Base-by-base conservation (phyloP, 306 rosid genomes). In the Abrus pulchellus region DNA sequence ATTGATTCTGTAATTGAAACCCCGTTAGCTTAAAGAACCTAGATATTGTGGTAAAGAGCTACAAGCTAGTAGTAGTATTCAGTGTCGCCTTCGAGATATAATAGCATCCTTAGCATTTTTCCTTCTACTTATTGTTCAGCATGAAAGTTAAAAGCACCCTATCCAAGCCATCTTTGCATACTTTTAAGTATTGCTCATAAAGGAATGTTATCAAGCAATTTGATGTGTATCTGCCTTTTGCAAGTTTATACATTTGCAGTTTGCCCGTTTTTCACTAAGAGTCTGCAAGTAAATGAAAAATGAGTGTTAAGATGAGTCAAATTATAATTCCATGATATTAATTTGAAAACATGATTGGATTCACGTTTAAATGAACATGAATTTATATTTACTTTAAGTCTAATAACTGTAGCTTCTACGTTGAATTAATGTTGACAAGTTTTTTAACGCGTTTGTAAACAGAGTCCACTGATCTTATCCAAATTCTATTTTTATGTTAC, bases 191-290 rank as follows among this genome's bases (percentile, higher is more conserved):
- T 76, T 50, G 49, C 41, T 52, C 60, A 57, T 73, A 79, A 76
- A 78, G 78, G 83, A 78, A 47, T 1, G 13, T 57, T 49, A 47
- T 91, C 87, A 91, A 65, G 81, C 82, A 57, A 85, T 82, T 63
- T 81, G 91, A 75, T 90, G 83, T 68, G 81, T 61, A 14, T 85
- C 88, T 29, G 82, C 55, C 86, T 87, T 90, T 86, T 77, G 90
- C 79, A 77, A 52, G 63, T 74, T 83, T 77, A 75, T 65, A 60
- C 99, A 94, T 84, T 82, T 92, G 93, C 99, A 94, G 36, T 90
- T 92, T 7, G 90, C 91, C 77, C 94, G 75, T 73, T 80, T 88
- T 28, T 93, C 93, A 55, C 88, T 87, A 49, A 94, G 92, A 33
- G 49, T 75, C 99, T 94, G 94, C 87, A 80, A 1, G 47, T 41